phyloP scores from a whole-genome alignment of 495 filamentous ascomycete genomes.

The Astrothelium subdiscretum region DNA sequence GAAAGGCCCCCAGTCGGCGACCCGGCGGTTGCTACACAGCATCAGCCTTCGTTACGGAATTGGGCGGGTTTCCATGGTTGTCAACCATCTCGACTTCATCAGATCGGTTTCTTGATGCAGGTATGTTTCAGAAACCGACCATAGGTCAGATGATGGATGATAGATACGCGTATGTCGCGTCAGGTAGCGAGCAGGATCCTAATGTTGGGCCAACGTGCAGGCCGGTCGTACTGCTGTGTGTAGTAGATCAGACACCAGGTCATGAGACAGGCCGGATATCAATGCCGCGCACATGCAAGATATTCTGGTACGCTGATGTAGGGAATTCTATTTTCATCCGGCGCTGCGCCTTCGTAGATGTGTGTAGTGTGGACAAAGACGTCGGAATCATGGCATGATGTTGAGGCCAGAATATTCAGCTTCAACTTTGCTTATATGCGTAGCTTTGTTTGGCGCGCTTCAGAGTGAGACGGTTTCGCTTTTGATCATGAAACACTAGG shows the following conservation, averaged over 20 bases:
- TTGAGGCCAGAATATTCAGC: not conserved
- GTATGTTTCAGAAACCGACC: not conserved
- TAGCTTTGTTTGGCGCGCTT: not conserved
- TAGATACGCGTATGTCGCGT: not conserved
- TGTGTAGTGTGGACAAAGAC: not conserved
- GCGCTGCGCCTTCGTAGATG: not conserved
- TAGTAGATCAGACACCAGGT: not conserved
- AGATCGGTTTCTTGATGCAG: not conserved
- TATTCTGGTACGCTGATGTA: not conserved
- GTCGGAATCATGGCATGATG: not conserved
- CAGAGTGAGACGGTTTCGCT: not conserved
- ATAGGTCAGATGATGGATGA: not conserved
- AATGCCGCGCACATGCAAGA: not conserved
- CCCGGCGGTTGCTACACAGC: not conserved
- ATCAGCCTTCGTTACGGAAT: not conserved
- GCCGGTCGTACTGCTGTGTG: not conserved
- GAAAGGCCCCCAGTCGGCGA: not conserved
- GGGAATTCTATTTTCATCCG: not conserved
- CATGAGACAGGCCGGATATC: not conserved
- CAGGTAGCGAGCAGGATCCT: not conserved
- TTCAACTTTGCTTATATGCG: not conserved
- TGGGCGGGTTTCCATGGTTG: not conserved
- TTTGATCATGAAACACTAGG: too few relatives aligned
- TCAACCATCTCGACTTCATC: not conserved
- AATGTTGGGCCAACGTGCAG: not conserved